Base-by-base conservation (phyloP, 495 filamentous ascomycete species). In the Thozetella sp. region DNA sequence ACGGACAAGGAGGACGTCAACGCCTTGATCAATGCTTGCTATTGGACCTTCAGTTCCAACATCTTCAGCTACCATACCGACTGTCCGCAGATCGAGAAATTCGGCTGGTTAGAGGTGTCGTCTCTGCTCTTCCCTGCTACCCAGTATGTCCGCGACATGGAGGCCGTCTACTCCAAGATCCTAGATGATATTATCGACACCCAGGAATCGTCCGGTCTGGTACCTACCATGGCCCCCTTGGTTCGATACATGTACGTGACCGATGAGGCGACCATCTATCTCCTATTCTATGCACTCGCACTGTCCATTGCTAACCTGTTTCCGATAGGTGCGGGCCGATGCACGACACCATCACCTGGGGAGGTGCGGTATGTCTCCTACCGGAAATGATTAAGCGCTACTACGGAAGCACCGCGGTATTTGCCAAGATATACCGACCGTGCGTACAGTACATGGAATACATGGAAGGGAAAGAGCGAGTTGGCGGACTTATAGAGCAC, bases 31-130 rank as follows among this genome's bases (percentile, higher is more conserved):
- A 48, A 48, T n/a, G 43, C 43, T n/a, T 48, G 43, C n/a, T 48
- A 48, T n/a, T 48, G 43, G 43, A 48, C 43, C n/a, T 48, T 48
- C 43, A 48, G 43, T 48, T 48, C 43, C 43, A 48, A 48, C 43
- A 11, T 48, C 43, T 48, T 48, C n/a, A 48, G 43, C 43, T 48
- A 48, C 43, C 43, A 48, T n/a, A 48, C 43, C n/a, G 43, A 48
- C 43, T 48, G 43, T n/a, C 43, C 43, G n/a, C 43, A 48, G 43
- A 48, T 48, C 43, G 43, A 48, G 43, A 48, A 48, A n/a, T 48
- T 48, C n/a, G 43, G 43, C 9, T 48, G 43, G 43, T n/a, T 48
- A 11, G 43, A 48, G n/a, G 43, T 48, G 43, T 13, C 43, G 10
- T 13, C 43, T n/a, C 43, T 48, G 6, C 43, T 48, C 43, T 48